Conservation (phyloP, 2,329 filamentous ascomycete genomes). For the Phialophora tarda region DNA sequence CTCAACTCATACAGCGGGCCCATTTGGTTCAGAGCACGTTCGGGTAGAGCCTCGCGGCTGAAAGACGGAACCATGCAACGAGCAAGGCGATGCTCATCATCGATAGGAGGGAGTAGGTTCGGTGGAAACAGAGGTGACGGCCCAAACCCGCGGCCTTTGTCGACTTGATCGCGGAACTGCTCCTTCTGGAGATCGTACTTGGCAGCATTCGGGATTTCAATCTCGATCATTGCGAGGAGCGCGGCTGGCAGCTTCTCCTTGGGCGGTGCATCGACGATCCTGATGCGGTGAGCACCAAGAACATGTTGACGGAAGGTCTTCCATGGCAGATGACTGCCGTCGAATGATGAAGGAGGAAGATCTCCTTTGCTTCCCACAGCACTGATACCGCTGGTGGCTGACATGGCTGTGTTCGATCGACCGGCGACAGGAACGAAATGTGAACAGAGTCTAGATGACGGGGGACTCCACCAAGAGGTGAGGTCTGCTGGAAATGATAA, state of each 20-base stretch:
- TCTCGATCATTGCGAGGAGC: conserved; percentile 33
- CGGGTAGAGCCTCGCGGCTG: conserved; percentile 37
- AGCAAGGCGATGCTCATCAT: conserved; percentile 32
- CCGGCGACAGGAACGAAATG: background rate
- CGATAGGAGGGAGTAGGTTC: conserved; percentile 35
- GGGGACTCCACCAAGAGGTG: background rate
- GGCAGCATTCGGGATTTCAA: conserved; percentile 23
- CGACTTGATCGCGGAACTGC: conserved; percentile 35
- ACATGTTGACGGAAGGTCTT: conserved; percentile 37
- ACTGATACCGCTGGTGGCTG: conserved; percentile 6
- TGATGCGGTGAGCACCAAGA: conserved; percentile 36
- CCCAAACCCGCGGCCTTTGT: conserved; percentile 36
- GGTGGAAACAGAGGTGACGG: conserved; percentile 38
- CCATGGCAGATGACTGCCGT: conserved; percentile 37
- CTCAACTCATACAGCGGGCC: conserved; percentile 35
- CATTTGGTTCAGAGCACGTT: conserved; percentile 28
- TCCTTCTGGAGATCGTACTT: conserved; percentile 32
- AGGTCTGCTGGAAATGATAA: background rate
- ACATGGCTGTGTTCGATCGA: conserved; percentile 14
- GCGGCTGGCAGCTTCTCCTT: conserved; percentile 31
- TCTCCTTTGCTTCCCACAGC: conserved; percentile 8
- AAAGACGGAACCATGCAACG: conserved; percentile 38
- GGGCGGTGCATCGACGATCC: conserved; percentile 30
- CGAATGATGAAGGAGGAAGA: conserved; percentile 31
- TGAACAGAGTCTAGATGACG: background rate